These are phyloP conservation scores for Cordyceps militaris DNA, from an alignment of 2,329 filamentous ascomycete species.

Conservation along the genomic window DNA sequence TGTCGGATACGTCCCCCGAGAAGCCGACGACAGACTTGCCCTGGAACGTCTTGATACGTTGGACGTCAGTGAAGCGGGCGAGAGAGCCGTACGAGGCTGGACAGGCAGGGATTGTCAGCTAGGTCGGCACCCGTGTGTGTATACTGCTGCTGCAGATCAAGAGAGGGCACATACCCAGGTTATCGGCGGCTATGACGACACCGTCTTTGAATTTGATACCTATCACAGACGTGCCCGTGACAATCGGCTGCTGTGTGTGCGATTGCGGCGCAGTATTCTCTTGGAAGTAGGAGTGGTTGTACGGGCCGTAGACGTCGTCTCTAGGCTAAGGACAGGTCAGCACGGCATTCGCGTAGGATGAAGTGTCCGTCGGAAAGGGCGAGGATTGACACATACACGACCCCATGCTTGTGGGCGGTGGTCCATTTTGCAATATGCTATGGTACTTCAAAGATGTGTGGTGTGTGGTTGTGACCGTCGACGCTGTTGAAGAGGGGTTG, in stretches of 20 bases:
- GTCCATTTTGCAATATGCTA: conserved; percentile 45
- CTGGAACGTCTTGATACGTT: conserved; percentile 87
- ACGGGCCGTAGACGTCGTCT: conserved; percentile 93
- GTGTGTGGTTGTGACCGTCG: neutral
- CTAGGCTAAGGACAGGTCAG: conserved; percentile 59
- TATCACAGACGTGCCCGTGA: conserved; percentile 93
- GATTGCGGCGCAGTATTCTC: conserved; percentile 63
- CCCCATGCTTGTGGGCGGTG: conserved; percentile 68
- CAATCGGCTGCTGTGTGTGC: conserved; percentile 86
- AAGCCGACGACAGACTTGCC: conserved; percentile 81
- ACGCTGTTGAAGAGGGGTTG: too few species aligned
- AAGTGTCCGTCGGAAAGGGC: neutral
- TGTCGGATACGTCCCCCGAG: conserved; percentile 95
- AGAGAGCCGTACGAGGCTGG: conserved; percentile 94
- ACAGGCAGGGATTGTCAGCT: neutral
- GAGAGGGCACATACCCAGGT: conserved; percentile 59
- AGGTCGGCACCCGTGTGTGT: neutral
- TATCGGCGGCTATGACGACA: conserved; percentile 94
- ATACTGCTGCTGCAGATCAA: neutral
- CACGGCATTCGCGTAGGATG: too few species aligned
- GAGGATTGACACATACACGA: conserved; percentile 45
- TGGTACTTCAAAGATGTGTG: neutral
- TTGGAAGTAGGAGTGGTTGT: conserved; percentile 81
- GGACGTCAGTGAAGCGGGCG: conserved; percentile 93
- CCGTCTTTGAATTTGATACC: conserved; percentile 94